A percentile compares a stretch with the other conserved stretches of the same genome.
Evolutionary conservation across 345 rosid genomes (phyloP).

Genomic region (Firmiana major): DNA sequence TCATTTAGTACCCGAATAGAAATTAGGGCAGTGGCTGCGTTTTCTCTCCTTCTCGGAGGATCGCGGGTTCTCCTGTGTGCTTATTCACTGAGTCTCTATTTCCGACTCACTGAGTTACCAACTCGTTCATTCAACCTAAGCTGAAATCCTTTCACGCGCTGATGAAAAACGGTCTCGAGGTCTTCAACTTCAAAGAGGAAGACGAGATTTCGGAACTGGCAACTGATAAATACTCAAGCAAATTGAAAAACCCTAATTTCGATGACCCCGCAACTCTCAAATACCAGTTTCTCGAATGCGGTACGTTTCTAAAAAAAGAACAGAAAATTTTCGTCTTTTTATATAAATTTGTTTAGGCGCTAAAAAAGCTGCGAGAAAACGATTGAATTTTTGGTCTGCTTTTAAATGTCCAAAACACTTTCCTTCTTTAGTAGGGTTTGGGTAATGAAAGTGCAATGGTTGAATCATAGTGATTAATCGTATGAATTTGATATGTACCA

Average conservation of each 20-base stretch:
- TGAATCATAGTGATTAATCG: neutral
- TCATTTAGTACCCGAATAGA: neutral
- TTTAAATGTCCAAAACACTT: neutral
- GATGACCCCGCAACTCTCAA: conserved; percentile 37
- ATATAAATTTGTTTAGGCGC: neutral
- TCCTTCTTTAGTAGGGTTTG: neutral
- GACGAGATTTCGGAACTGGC: conserved; percentile 56
- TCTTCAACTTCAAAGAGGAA: conserved; percentile 69
- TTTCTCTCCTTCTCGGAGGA: neutral
- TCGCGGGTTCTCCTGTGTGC: neutral
- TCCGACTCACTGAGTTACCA: conserved; percentile 16
- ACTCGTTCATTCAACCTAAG: neutral
- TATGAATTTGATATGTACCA: neutral
- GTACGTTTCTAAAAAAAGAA: conserved; percentile 32
- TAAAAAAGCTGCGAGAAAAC: neutral
- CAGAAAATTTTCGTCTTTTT: neutral
- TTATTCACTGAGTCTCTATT: conserved; percentile 9
- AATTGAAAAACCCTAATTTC: conserved; percentile 58
- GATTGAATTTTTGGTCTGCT: neutral
- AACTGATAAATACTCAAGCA: conserved; percentile 39
- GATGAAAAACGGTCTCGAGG: conserved; percentile 55
- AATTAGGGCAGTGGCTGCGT: conserved; percentile 13
- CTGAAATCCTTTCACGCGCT: neutral
- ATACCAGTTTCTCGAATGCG: conserved; percentile 45
- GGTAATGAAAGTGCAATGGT: neutral